Percentiles rank a stretch among this genome's conserved stretches.
Conservation (phyloP, 495 filamentous ascomycete genomes). For the Podospora australis region DNA sequence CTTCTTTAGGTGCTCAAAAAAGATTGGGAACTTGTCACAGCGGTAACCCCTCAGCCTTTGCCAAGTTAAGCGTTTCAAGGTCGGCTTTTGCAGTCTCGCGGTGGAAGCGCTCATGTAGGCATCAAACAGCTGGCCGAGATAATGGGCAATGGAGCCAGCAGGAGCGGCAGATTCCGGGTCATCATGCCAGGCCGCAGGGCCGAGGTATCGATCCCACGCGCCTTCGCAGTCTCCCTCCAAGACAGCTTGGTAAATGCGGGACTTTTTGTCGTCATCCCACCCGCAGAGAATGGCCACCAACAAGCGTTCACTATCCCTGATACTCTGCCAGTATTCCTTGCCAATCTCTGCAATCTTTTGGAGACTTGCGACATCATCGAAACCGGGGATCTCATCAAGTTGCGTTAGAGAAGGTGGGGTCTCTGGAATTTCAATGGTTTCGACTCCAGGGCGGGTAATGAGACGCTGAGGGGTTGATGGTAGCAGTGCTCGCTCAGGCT, state of each 20-base stretch:
- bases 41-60: constrained; percentile 1
- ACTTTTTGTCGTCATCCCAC: constrained; percentile 1
- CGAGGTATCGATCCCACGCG: constrained; percentile 19
- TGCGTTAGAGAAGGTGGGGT: constrained; percentile 7
- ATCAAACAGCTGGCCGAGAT: constrained; percentile 20
- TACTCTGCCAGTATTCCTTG: constrained; percentile 14
- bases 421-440: constrained; percentile 7
- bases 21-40: constrained; percentile 6
- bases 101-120: constrained; percentile 11
- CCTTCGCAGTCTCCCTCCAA: constrained; percentile 1
- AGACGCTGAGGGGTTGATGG: constrained; percentile 3
- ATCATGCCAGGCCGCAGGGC: constrained; percentile 1
- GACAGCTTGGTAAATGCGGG: constrained; percentile 6
- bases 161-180: not conserved
- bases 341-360: constrained; percentile 17
- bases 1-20: constrained; percentile 12
- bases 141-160: constrained; percentile 1
- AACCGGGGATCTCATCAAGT: constrained; percentile 2
- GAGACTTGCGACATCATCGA: constrained; percentile 6
- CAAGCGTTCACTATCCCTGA: constrained; percentile 19
- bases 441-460: not conserved
- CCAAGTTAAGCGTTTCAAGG: not conserved
- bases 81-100: not conserved
- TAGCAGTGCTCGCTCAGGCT: not conserved
- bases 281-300: constrained; percentile 17